A percentile compares a stretch with the other conserved stretches of the same genome.
phyloP scores from a whole-genome alignment of 352 stramenopile genomes.

The Globisporangium irregulare region DNA sequence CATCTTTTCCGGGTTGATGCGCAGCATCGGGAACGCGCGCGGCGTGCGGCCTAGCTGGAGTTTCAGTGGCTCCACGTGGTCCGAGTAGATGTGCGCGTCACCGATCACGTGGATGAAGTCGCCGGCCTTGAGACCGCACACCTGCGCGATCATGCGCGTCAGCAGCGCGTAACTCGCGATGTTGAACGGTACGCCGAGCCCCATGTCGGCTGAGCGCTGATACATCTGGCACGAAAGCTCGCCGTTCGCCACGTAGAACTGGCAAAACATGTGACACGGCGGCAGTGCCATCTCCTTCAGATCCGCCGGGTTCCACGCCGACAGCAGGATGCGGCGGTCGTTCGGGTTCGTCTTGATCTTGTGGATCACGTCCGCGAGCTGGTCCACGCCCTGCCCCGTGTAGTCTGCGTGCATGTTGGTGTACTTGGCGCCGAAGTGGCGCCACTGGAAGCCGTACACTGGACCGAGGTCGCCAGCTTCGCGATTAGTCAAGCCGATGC shows the following conservation, averaged over 20 bases:
- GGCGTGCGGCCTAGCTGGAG: conserved; percentile 94
- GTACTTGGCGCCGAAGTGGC: conserved; percentile 99
- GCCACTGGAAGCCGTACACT: conserved; percentile 99
- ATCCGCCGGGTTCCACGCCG: conserved; percentile 98
- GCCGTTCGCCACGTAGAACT: conserved; percentile 87
- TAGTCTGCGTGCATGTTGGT: conserved; percentile 98
- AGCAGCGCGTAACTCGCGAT: conserved; percentile 99
- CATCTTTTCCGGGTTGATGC: conserved; percentile 82
- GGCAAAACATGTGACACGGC: conserved; percentile 99
- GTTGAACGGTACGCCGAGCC: conserved; percentile 99
- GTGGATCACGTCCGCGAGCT: conserved; percentile 97
- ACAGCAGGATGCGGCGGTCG: conserved; percentile 97
- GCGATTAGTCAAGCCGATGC: conserved; percentile 89
- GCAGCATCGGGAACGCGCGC: conserved; percentile 93
- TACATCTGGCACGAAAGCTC: conserved; percentile 96
- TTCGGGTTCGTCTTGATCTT: conserved; percentile 97
- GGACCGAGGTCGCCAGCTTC: conserved; percentile 97
- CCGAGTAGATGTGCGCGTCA: conserved; percentile 99
- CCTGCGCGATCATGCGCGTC: conserved; percentile 95
- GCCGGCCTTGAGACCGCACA: conserved; percentile 90
- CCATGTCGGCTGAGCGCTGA: conserved; percentile 99
- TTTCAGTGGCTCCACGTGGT: conserved; percentile 97
- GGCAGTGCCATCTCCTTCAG: conserved; percentile 97
- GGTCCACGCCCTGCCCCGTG: conserved; percentile 97
- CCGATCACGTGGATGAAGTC: conserved; percentile 99